Conservation (phyloP, 2,329 filamentous ascomycete genomes). For the Pestalotiopsis sp. region DNA sequence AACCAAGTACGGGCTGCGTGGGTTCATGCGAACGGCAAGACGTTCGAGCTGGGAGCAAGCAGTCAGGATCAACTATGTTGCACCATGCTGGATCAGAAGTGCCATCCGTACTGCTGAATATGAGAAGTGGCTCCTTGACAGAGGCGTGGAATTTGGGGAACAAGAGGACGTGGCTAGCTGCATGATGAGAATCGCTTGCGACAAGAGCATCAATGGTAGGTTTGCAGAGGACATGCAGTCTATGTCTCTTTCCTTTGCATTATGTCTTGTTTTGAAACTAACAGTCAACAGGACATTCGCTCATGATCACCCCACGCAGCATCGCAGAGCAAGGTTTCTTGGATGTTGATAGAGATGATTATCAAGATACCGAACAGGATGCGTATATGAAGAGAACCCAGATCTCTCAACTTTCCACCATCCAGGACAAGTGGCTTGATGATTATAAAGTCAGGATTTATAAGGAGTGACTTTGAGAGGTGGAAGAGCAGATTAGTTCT, state of each 20-base stretch:
- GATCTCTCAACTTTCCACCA: slow-evolving; percentile 41
- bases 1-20: slow-evolving; percentile 46
- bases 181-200: slow-evolving; percentile 36
- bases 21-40: slow-evolving; percentile 44
- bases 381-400: slow-evolving; percentile 41
- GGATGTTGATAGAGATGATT: slow-evolving; percentile 42
- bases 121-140: slow-evolving; percentile 40
- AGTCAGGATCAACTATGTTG: slow-evolving; percentile 50
- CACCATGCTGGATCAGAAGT: slow-evolving; percentile 43
- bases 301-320: slow-evolving; percentile 42
- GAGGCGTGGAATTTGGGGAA: slow-evolving; percentile 43
- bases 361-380: slow-evolving; percentile 32
- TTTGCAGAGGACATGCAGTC: not conserved
- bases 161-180: slow-evolving; percentile 33
- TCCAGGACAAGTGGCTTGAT: slow-evolving; percentile 43
- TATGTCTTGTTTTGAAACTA: not conserved
- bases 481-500: not conserved
- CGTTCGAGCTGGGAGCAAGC: slow-evolving; percentile 41
- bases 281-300: slow-evolving; percentile 32
- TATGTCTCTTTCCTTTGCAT: too few species aligned
- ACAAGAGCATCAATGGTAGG: slow-evolving; percentile 34
- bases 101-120: slow-evolving; percentile 44
- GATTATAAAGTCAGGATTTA: slow-evolving; percentile 37
- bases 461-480: slow-evolving; percentile 25
- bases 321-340: slow-evolving; percentile 41